phyloP scores from a whole-genome alignment of 2,329 filamentous ascomycete genomes.

The Phaeosphaeria sp. region DNA sequence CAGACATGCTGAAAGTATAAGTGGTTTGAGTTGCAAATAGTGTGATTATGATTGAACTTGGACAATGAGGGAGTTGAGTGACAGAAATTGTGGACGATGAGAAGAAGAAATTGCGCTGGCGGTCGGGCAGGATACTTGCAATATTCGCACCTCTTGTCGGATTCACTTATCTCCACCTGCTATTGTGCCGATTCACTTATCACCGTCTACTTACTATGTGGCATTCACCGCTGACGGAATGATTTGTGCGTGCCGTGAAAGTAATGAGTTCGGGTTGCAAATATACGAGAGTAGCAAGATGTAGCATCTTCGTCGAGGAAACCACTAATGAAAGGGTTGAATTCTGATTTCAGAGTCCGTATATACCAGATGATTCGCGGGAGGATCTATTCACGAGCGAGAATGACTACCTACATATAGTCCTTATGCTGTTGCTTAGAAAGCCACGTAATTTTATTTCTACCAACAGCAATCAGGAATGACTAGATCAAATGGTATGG shows the following conservation, averaged over 20 bases:
- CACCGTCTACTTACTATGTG: not conserved
- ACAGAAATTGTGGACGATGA: not conserved
- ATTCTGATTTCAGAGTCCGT: too few species aligned
- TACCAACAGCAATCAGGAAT: too few species aligned
- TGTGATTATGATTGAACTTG: not conserved
- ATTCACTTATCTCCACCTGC: not conserved
- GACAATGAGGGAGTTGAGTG: not conserved
- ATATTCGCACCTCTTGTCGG: not conserved
- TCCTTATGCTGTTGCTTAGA: too few species aligned
- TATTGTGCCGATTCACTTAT: not conserved
- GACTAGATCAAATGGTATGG: too few species aligned
- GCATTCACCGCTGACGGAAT: not conserved
- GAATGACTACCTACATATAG: too few species aligned
- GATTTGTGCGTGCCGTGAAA: not conserved
- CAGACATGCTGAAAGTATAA: not conserved
- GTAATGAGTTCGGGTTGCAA: not conserved
- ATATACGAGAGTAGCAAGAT: not conserved
- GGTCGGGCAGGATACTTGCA: not conserved
- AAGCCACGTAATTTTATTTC: too few species aligned
- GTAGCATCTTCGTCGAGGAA: not conserved
- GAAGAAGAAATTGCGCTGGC: not conserved
- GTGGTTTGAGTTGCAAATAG: not conserved
- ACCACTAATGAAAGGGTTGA: not conserved
- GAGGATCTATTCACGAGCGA: too few species aligned
- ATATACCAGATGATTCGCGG: too few species aligned